Base-by-base conservation (phyloP, 148 eudicot species). In the Nyssa sinensis region DNA sequence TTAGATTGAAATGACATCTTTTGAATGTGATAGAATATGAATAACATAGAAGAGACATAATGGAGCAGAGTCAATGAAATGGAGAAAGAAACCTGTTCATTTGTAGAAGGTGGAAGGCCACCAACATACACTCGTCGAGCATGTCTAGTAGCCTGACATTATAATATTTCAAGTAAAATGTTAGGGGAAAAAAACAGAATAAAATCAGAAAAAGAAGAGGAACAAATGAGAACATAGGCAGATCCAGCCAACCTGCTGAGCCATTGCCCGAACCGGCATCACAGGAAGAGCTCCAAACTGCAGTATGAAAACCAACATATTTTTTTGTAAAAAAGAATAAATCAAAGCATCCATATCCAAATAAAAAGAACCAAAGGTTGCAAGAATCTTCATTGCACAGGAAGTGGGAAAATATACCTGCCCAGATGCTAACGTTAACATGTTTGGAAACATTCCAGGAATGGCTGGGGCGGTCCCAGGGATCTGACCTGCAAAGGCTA, bases 71-170 rank as follows among this genome's bases (percentile, higher is more conserved):
- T n/a, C 44, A 21, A 34, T 3, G 24, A 7, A 3, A 61, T 10
- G 31, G 37, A 23, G 69, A 69, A 51, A 66, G 30, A 62, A 66
- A 95, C 99, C 99, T 95, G 98, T 81, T 95, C 99, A 82, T 91
- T 93, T n/a, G 99, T 96, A 29, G 89, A 84, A 0, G 97, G 93
- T 47, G 99, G 81, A 55, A 95, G 94, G 31, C 99, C 99, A 80
- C 99, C 99, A 82, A 95, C 99, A 89, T 95, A 95, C 57, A 95
- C 90, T 67, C 97, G 91, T 23, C 99, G 88, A 79, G 97, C 97
- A 84, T 92, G 99, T 67, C 99, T 84, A 68, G 99, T 95, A 73
- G 99, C 98, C 98, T 96, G 89, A n/a, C 24, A 83, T 65, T 62
- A 31, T 16, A 68, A 75, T 25, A 62, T 66, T 65, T 53, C 57